Base-by-base conservation (phyloP, 148 eudicot genomes). In the Persicaria maculosa region DNA sequence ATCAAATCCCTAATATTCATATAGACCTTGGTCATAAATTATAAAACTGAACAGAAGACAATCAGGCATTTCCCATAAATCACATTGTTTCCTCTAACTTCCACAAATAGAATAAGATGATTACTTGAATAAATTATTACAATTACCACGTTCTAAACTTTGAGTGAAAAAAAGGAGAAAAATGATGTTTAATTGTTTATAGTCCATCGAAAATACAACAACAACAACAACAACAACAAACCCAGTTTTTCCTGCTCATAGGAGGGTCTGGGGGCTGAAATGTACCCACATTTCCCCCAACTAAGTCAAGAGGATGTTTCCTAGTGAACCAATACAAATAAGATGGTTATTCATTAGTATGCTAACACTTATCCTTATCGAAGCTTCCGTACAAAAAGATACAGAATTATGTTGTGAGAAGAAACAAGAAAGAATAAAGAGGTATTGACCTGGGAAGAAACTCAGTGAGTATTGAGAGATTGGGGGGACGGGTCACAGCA, bases 391-490 rank as follows among this genome's bases (percentile, higher is more conserved):
- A n/a, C 48, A 52, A 43, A n/a, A 74, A n/a, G 15, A 6, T 20
- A 71, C 2, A 57, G 54, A 72, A 65, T 53, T 14, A 46, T 31
- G 22, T 50, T 6, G 64, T 22, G 57, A 47, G 58, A 55, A 61
- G 20, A 74, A 71, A 61, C 7, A 31, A 10, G 10, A n/a, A 75
- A 14, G 15, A n/a, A 72, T 20, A 14, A 50, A 20, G 44, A 19
- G 48, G 48, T 52, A 75, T 77, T 80, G 65, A 90, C 99, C 97
- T 93, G 73, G 99, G 99, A 58, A 95, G 87, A 79, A 83, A 92
- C 84, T 95, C 99, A 2, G 99, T 95, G 77, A 95, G 81, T 77
- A 95, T 95, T 67, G 99, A 95, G 76, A 95, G 91, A 84, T 95
- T 85, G 62, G 99, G 99, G 65, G 99, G 89, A 6, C 88, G 89